Evolutionary conservation across 2,329 filamentous ascomycete genomes (phyloP).

Genomic region (Alternaria sp.): DNA sequence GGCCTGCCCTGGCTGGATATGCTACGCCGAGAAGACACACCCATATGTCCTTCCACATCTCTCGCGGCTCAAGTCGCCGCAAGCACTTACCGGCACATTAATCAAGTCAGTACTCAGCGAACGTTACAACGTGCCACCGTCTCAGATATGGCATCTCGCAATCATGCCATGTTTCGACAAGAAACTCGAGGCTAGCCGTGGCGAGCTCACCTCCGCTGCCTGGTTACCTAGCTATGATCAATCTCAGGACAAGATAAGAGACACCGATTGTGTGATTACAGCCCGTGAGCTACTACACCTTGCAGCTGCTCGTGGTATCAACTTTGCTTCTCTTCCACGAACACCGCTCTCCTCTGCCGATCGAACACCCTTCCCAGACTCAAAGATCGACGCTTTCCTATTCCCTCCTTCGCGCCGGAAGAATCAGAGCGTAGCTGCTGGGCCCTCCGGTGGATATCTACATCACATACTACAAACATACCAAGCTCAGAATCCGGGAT

Average conservation of each 20-base stretch:
- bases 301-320: conserved; percentile 78
- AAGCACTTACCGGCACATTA: conserved; percentile 88
- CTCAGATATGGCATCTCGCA: conserved; percentile 90
- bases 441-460: conserved; percentile 88
- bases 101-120: conserved; percentile 85
- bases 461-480: conserved; percentile 82
- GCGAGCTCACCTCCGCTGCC: conserved; percentile 83
- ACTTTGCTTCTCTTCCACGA: conserved; percentile 76
- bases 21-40: conserved; percentile 98
- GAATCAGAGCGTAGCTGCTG: conserved; percentile 64
- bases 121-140: conserved; percentile 73
- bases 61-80: conserved; percentile 90
- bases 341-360: conserved; percentile 59
- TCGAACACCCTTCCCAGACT: conserved; percentile 74
- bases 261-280: conserved; percentile 98
- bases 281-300: conserved; percentile 93
- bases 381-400: conserved; percentile 73
- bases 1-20: conserved; percentile 97
- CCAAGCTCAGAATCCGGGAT: conserved; percentile 74
- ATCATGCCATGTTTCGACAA: conserved; percentile 99
- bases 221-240: conserved; percentile 62
- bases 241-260: conserved; percentile 64
- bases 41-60: conserved; percentile 91
- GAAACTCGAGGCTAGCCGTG: conserved; percentile 93
- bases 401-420: conserved; percentile 61